Conservation (phyloP, 371 early-diverging fungal species). For the Mortierella sp. region DNA sequence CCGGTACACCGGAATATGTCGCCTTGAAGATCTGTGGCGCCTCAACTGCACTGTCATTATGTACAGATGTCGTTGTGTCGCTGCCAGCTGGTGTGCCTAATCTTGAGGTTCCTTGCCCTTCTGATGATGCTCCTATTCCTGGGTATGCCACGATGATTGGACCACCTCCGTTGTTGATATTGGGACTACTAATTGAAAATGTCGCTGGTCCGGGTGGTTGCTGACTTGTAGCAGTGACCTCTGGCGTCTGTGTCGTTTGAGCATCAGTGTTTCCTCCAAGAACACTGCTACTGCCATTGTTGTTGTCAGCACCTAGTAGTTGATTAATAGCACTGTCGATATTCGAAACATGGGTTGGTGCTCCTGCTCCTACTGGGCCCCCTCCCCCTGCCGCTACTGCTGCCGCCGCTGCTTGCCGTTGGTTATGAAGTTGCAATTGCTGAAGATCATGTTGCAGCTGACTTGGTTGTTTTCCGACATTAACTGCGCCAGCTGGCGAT, state of each 20-base stretch:
- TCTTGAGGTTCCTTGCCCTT: conserved; percentile 1
- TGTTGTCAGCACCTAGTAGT: background rate
- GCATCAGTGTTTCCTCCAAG: background rate
- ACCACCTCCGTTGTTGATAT: background rate
- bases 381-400: too few species aligned
- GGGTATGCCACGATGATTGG: background rate
- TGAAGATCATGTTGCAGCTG: conserved; percentile 35
- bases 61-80: background rate
- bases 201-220: background rate
- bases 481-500: background rate
- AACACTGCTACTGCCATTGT: background rate
- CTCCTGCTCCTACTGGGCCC: background rate
- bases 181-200: background rate
- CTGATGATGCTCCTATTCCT: background rate
- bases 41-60: background rate
- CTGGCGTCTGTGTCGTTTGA: background rate
- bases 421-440: conserved; percentile 31
- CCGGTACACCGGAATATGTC: conserved; percentile 92
- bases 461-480: background rate
- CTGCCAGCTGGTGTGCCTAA: conserved; percentile 1
- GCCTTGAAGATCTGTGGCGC: conserved; percentile 66
- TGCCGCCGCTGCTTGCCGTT: conserved; percentile 6
- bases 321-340: background rate
- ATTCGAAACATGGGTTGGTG: background rate
- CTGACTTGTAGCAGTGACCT: background rate